Conservation (phyloP, 192 early-diverging fungal genomes). For the Backusella sp. region DNA sequence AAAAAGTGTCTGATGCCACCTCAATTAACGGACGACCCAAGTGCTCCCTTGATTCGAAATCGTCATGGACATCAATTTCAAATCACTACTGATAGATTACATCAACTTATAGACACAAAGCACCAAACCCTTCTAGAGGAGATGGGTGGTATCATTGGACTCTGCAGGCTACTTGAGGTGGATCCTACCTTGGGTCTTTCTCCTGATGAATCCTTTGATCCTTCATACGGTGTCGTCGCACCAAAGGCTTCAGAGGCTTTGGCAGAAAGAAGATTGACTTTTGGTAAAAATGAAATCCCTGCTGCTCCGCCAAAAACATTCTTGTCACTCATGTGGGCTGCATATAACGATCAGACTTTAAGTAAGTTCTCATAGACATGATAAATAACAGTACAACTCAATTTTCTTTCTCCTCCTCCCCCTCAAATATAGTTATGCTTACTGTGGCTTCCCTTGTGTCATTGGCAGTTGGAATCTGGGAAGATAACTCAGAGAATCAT, state of each 20-base stretch:
- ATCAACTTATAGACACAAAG: slow-evolving; percentile 4
- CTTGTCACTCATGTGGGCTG: slow-evolving; percentile 49
- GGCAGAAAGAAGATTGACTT: slow-evolving; percentile 41
- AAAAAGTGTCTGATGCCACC: background rate
- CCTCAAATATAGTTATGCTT: background rate
- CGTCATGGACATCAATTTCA: slow-evolving; percentile 7
- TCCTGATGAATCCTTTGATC: slow-evolving; percentile 41
- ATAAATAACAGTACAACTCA: background rate
- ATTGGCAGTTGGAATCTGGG: slow-evolving; percentile 85
- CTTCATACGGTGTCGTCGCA: slow-evolving; percentile 17
- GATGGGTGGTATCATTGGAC: slow-evolving; percentile 52
- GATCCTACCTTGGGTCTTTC: slow-evolving; percentile 60
- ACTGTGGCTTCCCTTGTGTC: slow-evolving; percentile 73
- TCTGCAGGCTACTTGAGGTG: slow-evolving; percentile 60
- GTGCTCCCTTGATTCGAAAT: slow-evolving; percentile 1
- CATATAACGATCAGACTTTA: slow-evolving; percentile 73
- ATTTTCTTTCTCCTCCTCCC: background rate
- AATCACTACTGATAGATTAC: background rate
- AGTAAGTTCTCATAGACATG: slow-evolving; percentile 31
- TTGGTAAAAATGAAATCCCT: slow-evolving; percentile 58
- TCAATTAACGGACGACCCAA: background rate
- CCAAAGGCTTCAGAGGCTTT: slow-evolving; percentile 9
- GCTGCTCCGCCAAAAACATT: slow-evolving; percentile 53
- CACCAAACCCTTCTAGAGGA: background rate
- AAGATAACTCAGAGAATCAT: slow-evolving; percentile 67